Conservation (phyloP, 2,329 filamentous ascomycete species). For the Aspergillus sp. region DNA sequence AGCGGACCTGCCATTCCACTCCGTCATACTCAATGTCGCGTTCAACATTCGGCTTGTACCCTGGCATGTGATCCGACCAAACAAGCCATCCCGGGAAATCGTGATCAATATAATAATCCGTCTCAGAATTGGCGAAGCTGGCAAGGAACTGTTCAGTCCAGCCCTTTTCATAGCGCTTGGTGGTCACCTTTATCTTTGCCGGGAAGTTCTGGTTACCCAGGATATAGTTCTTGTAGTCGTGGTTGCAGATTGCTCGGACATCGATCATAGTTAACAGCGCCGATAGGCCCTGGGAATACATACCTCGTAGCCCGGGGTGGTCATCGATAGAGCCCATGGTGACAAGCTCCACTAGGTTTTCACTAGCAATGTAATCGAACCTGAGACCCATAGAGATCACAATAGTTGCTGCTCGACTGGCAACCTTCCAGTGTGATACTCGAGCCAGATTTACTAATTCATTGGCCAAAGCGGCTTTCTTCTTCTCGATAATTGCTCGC, state of each 20-base stretch:
- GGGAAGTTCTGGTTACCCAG: slow-evolving; percentile 74
- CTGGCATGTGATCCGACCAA: slow-evolving; percentile 86
- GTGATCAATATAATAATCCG: slow-evolving; percentile 85
- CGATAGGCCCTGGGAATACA: slow-evolving; percentile 79
- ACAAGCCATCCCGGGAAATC: slow-evolving; percentile 96
- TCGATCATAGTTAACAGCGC: slow-evolving; percentile 82
- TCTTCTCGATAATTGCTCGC: slow-evolving; percentile 73
- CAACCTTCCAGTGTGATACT: slow-evolving; percentile 93
- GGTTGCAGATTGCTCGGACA: slow-evolving; percentile 78
- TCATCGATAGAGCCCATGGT: slow-evolving; percentile 82
- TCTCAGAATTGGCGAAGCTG: slow-evolving; percentile 72
- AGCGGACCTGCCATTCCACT: slow-evolving; percentile 69
- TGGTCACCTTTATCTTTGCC: slow-evolving; percentile 72
- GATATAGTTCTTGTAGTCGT: slow-evolving; percentile 85
- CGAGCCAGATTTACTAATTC: slow-evolving; percentile 77
- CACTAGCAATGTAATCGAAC: slow-evolving; percentile 83
- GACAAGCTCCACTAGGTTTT: slow-evolving; percentile 79
- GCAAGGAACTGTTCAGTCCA: slow-evolving; percentile 80
- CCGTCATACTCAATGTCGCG: slow-evolving; percentile 74
- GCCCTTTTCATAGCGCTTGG: slow-evolving; percentile 69
- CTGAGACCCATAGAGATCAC: slow-evolving; percentile 86
- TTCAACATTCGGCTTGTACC: slow-evolving; percentile 69
- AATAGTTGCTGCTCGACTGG: slow-evolving; percentile 83
- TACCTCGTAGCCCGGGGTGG: slow-evolving; percentile 78
- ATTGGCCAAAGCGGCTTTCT: slow-evolving; percentile 76